A percentile compares a stretch with the other conserved stretches of the same genome.
phyloP scores from a whole-genome alignment of 2,329 filamentous ascomycete genomes.

The Pseudophaeomoniella oleicola region DNA sequence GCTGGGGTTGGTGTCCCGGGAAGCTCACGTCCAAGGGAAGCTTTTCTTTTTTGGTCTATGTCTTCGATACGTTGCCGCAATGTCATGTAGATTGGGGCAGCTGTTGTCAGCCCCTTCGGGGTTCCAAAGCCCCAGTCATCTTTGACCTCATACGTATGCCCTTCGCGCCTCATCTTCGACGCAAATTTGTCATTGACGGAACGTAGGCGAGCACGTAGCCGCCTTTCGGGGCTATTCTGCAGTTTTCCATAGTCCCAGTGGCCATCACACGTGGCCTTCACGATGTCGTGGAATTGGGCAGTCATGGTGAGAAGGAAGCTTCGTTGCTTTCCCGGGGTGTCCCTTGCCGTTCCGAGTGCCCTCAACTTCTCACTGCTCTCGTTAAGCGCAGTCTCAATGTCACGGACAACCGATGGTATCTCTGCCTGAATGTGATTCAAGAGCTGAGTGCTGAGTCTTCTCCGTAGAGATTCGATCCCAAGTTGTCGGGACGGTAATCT shows the following conservation, averaged over 20 bases:
- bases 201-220: conserved; percentile 15
- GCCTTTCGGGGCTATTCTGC: too few relatives aligned
- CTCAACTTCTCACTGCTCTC: conserved; percentile 24
- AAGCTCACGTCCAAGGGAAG: conserved; percentile 21
- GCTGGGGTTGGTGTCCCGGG: conserved; percentile 19
- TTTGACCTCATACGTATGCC: conserved; percentile 7
- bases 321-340: conserved; percentile 15
- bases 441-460: conserved; percentile 19
- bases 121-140: too few relatives aligned
- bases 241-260: conserved; percentile 21
- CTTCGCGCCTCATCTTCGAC: conserved; percentile 9
- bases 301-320: conserved; percentile 22
- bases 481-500: conserved; percentile 12
- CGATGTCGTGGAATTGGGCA: conserved; percentile 22
- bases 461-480: conserved; percentile 17
- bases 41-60: conserved; percentile 12
- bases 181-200: conserved; percentile 15
- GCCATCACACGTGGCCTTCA: conserved; percentile 23
- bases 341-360: conserved; percentile 31
- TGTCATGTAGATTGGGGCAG: too few relatives aligned
- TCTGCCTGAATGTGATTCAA: conserved; percentile 18
- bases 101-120: too few relatives aligned
- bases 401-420: conserved; percentile 21
- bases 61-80: too few relatives aligned
- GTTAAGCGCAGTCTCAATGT: conserved; percentile 18